Evolutionary conservation across 106 monocot genomes (phyloP), one percentile per base, ranked within the genome.

Genomic region (Posidonia australis): DNA sequence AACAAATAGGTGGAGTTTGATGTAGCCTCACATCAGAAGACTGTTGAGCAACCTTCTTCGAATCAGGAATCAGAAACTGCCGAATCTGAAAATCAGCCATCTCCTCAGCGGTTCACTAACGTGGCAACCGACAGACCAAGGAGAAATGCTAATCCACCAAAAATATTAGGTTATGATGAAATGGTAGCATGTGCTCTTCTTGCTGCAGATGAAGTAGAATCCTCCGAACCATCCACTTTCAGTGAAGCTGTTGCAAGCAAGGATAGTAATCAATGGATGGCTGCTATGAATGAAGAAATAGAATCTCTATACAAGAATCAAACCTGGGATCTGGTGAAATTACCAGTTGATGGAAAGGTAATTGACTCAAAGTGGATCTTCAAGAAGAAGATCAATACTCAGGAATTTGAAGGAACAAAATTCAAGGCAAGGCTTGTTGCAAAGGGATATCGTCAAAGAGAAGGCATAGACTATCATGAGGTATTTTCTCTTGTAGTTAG

Each of bases 401-500:
- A 24, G 24, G 6, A 27, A 47, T 11, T 49, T 17, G 25, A 43
- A 20, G 23, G 19, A 0, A 48, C 28, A 29, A 48, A 51, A 22
- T 30, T 18, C 26, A 30, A 49, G 27, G 32, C 41, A 54, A 23
- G 52, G 17, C 2, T 65, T 26, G 49, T 65, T 22, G 10, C 13
- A 0, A 65, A 51, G 19, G 49, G 65, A 12, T 65, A 28, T 48
- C 16, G 60, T 62, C 63, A 63, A 17, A 44, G 31, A 0, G 46
- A 54, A 51, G 67, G 53, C n/a, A 36, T 54, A 17, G 53, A 67
- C 5, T 67, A 67, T 20, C 25, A 51, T 67, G 53, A 54, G 22
- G 23, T 67, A 11, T 67, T 51, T 25, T 67, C 51, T 19, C 49
- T 9, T 30, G 27, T 63, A 5, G 62, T 63, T 21, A 63, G 21